Evolutionary conservation across 2,329 filamentous ascomycete genomes (phyloP).

Genomic region (Massarina eburnea): DNA sequence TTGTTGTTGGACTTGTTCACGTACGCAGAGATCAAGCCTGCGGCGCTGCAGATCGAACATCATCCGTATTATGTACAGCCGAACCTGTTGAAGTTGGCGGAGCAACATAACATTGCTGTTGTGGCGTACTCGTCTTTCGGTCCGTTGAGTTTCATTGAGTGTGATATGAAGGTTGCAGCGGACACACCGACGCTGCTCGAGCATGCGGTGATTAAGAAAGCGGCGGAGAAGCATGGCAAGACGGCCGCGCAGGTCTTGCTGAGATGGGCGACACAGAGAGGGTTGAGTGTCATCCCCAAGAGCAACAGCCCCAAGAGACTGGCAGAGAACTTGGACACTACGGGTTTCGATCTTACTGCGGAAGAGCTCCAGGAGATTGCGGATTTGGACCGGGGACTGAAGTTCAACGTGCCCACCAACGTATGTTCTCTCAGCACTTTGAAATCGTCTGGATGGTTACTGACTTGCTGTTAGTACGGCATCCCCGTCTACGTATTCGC

Average conservation of each 20-base stretch:
- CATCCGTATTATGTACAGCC: conserved; percentile 42
- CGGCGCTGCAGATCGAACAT: conserved; percentile 41
- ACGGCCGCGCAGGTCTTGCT: conserved; percentile 79
- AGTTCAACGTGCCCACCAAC: conserved; percentile 39
- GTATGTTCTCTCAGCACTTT: conserved; percentile 20
- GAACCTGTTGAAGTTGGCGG: conserved; percentile 37
- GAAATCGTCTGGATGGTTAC: conserved; percentile 6
- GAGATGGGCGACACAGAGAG: conserved; percentile 80
- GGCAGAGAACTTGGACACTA: conserved; percentile 36
- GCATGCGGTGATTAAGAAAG: conserved; percentile 65
- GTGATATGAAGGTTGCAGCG: conserved; percentile 37
- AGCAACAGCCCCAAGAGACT: conserved; percentile 34
- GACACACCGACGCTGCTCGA: conserved; percentile 36
- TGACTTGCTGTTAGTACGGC: conserved; percentile 29
- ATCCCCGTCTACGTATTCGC: conserved; percentile 41
- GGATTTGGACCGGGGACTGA: conserved; percentile 31
- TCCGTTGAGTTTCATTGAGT: conserved; percentile 50
- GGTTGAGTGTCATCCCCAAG: conserved; percentile 43
- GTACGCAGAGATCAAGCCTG: conserved; percentile 44
- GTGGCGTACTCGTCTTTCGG: conserved; percentile 43
- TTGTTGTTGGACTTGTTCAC: conserved; percentile 59
- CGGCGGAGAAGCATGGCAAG: conserved; percentile 63
- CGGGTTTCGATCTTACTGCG: conserved; percentile 30
- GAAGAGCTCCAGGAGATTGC: conserved; percentile 36
- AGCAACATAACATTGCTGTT: conserved; percentile 36